phyloP scores from a whole-genome alignment of 257 asterid species.

The Apocynum venetum region DNA sequence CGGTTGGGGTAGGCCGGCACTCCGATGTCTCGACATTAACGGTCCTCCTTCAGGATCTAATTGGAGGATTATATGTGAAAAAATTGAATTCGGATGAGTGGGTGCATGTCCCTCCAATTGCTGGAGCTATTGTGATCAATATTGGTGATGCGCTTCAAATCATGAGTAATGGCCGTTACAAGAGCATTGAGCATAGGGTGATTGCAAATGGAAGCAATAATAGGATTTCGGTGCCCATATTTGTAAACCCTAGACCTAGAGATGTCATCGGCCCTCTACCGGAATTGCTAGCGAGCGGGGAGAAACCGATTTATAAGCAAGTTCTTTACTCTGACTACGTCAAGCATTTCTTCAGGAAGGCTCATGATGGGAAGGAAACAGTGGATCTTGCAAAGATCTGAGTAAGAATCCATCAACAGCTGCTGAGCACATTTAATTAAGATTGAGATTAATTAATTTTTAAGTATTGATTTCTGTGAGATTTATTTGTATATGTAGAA shows the following conservation, averaged over 20 bases:
- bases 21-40: constrained; percentile 32
- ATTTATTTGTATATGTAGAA: too few relatives aligned
- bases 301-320: constrained; percentile 25
- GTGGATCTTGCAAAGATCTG: constrained; percentile 31
- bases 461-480: too few relatives aligned
- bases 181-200: constrained; percentile 31
- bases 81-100: constrained; percentile 17
- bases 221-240: constrained; percentile 31
- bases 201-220: constrained; percentile 23
- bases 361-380: constrained; percentile 34
- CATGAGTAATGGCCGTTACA: constrained; percentile 30
- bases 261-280: constrained; percentile 29
- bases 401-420: background rate
- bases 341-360: constrained; percentile 34
- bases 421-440: too few relatives aligned
- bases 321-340: constrained; percentile 34
- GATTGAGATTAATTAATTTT: too few relatives aligned
- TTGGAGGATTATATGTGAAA: constrained; percentile 33
- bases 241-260: constrained; percentile 26
- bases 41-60: constrained; percentile 30
- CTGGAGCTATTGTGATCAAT: constrained; percentile 32
- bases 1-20: constrained; percentile 31
- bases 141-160: constrained; percentile 29
- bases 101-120: constrained; percentile 28
- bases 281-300: constrained; percentile 25